These are phyloP conservation scores for Venustampulla echinocandica DNA, from an alignment of 495 filamentous ascomycete genomes.

Conservation along the genomic window DNA sequence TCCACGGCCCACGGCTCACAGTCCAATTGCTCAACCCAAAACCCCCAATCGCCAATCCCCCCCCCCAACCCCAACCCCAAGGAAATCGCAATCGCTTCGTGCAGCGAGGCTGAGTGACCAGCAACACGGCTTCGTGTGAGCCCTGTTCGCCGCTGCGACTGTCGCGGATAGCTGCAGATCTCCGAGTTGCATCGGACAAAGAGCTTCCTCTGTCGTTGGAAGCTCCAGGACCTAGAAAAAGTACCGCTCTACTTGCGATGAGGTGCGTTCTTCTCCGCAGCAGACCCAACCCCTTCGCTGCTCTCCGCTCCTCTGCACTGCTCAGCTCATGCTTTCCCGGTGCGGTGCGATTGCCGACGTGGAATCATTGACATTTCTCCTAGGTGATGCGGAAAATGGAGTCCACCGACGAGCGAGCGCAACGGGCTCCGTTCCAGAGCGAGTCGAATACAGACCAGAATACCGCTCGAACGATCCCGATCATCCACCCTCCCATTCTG, in stretches of 20 bases:
- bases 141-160: conserved; percentile 7
- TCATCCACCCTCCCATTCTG: conserved; percentile 17
- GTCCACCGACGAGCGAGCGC: conserved; percentile 20
- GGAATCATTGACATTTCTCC: conserved; percentile 4
- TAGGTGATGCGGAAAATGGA: conserved; percentile 21
- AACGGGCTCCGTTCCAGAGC: conserved; percentile 18
- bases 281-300: too few relatives aligned
- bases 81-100: too few relatives aligned
- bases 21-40: background rate
- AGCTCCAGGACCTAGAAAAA: conserved; percentile 4
- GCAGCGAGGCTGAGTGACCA: conserved; percentile 20
- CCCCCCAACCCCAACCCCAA: too few relatives aligned
- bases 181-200: conserved; percentile 10
- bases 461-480: conserved; percentile 18
- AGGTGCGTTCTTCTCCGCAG: conserved; percentile 21
- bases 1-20: background rate
- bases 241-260: conserved; percentile 18
- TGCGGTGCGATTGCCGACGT: conserved; percentile 6
- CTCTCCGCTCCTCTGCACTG: conserved; percentile 2
- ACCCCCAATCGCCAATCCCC: background rate
- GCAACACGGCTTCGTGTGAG: conserved; percentile 8
- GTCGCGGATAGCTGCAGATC: conserved; percentile 16
- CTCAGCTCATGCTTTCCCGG: background rate
- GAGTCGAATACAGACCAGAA: conserved; percentile 16
- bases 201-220: conserved; percentile 7